These are phyloP conservation scores for Trichophyton mentagrophytes DNA, from an alignment of 2,329 filamentous ascomycete genomes.

Conservation along the genomic window DNA sequence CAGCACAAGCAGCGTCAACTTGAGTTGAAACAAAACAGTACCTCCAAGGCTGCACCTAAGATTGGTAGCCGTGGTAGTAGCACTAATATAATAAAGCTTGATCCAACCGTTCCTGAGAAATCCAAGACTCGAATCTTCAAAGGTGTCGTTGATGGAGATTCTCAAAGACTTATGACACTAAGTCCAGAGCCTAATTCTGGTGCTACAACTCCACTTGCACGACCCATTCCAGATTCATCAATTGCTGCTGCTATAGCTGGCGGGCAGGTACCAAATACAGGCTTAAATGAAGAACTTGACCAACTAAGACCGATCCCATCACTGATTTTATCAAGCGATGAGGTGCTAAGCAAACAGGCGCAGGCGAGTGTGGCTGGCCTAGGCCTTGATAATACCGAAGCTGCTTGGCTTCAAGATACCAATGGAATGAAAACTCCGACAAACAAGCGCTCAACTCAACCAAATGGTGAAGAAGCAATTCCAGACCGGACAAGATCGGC, in stretches of 20 bases:
- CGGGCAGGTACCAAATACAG: slow-evolving; percentile 20
- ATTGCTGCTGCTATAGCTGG: slow-evolving; percentile 19
- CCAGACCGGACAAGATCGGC: slow-evolving; percentile 21
- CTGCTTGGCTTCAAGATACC: neutral
- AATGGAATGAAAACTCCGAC: neutral
- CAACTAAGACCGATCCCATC: slow-evolving; percentile 33
- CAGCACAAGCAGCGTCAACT: slow-evolving; percentile 26
- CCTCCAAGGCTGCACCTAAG: slow-evolving; percentile 21
- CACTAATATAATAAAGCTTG: slow-evolving; percentile 15
- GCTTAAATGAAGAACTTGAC: slow-evolving; percentile 24
- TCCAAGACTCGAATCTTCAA: slow-evolving; percentile 34
- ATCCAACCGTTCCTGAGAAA: slow-evolving; percentile 26
- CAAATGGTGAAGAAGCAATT: neutral
- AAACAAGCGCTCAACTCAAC: slow-evolving; percentile 16
- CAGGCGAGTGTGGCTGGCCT: neutral
- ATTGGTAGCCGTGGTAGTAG: slow-evolving; percentile 15
- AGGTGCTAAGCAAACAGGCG: neutral
- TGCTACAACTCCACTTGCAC: slow-evolving; percentile 43
- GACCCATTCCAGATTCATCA: slow-evolving; percentile 35
- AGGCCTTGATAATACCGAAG: neutral
- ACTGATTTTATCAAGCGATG: slow-evolving; percentile 29
- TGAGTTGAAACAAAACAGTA: neutral
- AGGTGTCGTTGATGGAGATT: slow-evolving; percentile 28
- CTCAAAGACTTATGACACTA: slow-evolving; percentile 20
- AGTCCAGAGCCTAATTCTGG: slow-evolving; percentile 42